These are phyloP conservation scores for Cyberlindnera meyerae DNA, from an alignment of 805 yeast genomes.

Conservation along the genomic window DNA sequence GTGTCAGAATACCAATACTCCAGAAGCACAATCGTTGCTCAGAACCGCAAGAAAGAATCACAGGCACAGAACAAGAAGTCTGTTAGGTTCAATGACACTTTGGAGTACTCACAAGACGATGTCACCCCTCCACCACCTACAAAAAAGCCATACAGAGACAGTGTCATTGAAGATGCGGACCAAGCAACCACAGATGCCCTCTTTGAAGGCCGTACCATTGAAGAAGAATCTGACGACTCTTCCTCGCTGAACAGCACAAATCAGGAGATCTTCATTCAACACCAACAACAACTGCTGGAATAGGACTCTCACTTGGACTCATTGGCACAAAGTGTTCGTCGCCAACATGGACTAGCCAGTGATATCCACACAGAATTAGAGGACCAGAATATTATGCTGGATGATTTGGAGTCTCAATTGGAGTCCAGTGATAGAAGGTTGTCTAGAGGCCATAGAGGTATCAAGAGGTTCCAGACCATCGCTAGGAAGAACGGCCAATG, in stretches of 20 bases:
- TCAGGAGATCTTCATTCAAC: constrained; percentile 34
- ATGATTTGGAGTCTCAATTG: constrained; percentile 45
- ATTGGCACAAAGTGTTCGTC: constrained; percentile 38
- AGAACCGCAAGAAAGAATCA: constrained; percentile 7
- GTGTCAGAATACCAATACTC: constrained; percentile 16
- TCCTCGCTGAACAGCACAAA: constrained; percentile 22
- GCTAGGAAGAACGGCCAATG: constrained; percentile 47
- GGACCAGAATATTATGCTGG: constrained; percentile 43
- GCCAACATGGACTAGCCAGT: constrained; percentile 41
- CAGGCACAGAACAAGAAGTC: constrained; percentile 19
- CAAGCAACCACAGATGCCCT: constrained; percentile 12
- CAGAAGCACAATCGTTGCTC: constrained; percentile 8
- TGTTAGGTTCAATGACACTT: constrained; percentile 25
- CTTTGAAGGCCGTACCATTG: constrained; percentile 17
- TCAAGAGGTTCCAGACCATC: constrained; percentile 35
- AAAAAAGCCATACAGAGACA: constrained; percentile 22
- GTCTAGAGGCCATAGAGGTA: constrained; percentile 35
- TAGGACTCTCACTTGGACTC: constrained; percentile 42
- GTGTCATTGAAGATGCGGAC: constrained; percentile 10
- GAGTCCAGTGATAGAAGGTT: constrained; percentile 38
- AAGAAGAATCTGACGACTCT: constrained; percentile 8
- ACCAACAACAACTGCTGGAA: constrained; percentile 42
- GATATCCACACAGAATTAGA: constrained; percentile 43
- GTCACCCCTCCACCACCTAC: background rate
- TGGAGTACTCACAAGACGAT: constrained; percentile 15